A percentile compares a stretch with the other conserved stretches of the same genome.
These are phyloP conservation scores for Discostella stelligeroides DNA, from an alignment of 108 stramenopile species.

Conservation along the genomic window DNA sequence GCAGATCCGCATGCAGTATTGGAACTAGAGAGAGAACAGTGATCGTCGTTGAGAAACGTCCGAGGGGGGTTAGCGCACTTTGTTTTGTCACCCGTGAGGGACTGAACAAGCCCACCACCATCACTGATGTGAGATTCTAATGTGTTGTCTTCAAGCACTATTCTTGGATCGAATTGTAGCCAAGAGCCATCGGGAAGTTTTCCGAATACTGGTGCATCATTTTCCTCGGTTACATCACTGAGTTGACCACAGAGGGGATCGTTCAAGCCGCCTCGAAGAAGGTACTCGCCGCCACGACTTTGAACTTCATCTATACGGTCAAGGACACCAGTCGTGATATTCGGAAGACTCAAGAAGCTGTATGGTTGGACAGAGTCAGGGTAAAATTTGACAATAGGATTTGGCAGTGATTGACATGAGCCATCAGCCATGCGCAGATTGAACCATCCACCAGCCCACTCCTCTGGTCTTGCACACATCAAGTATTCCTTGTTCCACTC, in stretches of 20 bases:
- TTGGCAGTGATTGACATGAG: slow-evolving; percentile 31
- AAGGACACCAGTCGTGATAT: slow-evolving; percentile 20
- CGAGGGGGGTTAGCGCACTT: slow-evolving; percentile 49
- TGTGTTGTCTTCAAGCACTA: slow-evolving; percentile 35
- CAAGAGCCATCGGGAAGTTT: slow-evolving; percentile 39
- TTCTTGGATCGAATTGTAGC: slow-evolving; percentile 34
- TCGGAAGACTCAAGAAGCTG: slow-evolving; percentile 33
- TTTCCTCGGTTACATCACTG: slow-evolving; percentile 43
- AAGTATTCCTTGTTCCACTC: slow-evolving; percentile 48
- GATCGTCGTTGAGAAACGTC: slow-evolving; percentile 50
- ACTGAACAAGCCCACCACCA: slow-evolving; percentile 36
- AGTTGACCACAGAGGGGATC: slow-evolving; percentile 38
- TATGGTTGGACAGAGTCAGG: slow-evolving; percentile 27
- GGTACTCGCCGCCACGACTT: slow-evolving; percentile 35
- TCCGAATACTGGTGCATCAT: slow-evolving; percentile 36
- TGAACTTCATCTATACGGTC: slow-evolving; percentile 31
- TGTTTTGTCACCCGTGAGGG: slow-evolving; percentile 28
- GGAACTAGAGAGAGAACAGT: slow-evolving; percentile 37
- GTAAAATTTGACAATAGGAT: slow-evolving; percentile 39
- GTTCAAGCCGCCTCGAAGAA: slow-evolving; percentile 24
- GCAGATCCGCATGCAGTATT: slow-evolving; percentile 27
- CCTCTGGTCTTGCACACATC: slow-evolving; percentile 35
- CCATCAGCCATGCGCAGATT: slow-evolving; percentile 26
- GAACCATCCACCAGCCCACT: slow-evolving; percentile 20
- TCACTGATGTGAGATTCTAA: slow-evolving; percentile 19